phyloP scores from a whole-genome alignment of 371 early-diverging fungal genomes.

The Haplosporangium sp. region DNA sequence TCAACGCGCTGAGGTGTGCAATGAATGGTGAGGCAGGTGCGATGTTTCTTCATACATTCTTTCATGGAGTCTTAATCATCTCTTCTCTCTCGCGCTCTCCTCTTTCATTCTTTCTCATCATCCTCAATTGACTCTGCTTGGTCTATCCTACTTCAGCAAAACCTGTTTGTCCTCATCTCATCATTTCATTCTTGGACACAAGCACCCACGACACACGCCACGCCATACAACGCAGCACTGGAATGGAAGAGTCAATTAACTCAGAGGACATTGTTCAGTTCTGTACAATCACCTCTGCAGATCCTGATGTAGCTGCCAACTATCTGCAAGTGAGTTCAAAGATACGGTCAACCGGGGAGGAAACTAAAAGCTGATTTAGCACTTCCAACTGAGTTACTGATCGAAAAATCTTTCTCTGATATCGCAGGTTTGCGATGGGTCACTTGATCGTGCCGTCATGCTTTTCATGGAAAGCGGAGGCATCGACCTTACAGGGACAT shows the following conservation, averaged over 20 bases:
- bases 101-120: background rate
- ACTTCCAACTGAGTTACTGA: background rate
- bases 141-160: background rate
- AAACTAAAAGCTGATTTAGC: too few species aligned
- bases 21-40: too few species aligned
- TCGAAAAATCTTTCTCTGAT: background rate
- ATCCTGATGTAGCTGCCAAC: constrained; percentile 65
- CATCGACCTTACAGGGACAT: constrained; percentile 52
- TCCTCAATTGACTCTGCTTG: background rate
- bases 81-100: background rate
- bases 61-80: background rate
- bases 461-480: constrained; percentile 75
- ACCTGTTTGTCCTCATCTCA: background rate
- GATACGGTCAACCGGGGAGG: too few species aligned
- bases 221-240: background rate
- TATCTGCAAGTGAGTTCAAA: constrained; percentile 65
- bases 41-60: background rate
- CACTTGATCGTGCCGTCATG: constrained; percentile 70
- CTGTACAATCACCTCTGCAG: constrained; percentile 71
- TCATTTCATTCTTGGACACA: background rate
- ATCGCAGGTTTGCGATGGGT: constrained; percentile 55
- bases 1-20: too few species aligned
- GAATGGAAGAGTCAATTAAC: constrained; percentile 25
- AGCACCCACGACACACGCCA: too few species aligned
- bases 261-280: constrained; percentile 62